These are phyloP conservation scores for Chondrostereum purpureum DNA, from an alignment of 1,284 basidiomycete species.

Conservation along the genomic window DNA sequence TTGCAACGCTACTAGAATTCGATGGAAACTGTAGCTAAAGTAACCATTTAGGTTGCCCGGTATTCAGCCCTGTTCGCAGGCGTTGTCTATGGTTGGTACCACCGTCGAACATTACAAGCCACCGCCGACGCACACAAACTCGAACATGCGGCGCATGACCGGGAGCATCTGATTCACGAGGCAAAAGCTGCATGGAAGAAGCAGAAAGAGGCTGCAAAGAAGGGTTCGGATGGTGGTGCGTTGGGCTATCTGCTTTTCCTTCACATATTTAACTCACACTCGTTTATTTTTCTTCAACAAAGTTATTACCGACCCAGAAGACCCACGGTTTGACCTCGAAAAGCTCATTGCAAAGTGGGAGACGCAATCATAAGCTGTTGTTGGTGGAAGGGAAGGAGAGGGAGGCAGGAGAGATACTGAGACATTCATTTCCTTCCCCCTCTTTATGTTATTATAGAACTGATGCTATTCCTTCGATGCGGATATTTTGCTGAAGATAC, in stretches of 20 bases:
- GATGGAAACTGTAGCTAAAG: conserved; percentile 7
- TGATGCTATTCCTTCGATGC: no score
- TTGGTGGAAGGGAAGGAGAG: background rate
- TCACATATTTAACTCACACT: conserved; percentile 18
- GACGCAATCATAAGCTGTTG: conserved; percentile 38
- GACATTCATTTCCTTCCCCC: no score
- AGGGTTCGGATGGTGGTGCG: conserved; percentile 47
- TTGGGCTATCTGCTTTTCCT: conserved; percentile 14
- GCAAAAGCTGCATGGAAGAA: conserved; percentile 89
- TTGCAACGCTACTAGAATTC: conserved; percentile 6
- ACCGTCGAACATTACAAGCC: conserved; percentile 86
- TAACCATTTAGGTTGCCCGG: conserved; percentile 80
- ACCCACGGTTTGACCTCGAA: conserved; percentile 95
- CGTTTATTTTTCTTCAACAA: conserved; percentile 17
- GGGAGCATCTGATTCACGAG: conserved; percentile 76
- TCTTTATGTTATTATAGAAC: no score
- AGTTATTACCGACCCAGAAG: conserved; percentile 91
- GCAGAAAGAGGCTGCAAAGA: conserved; percentile 52
- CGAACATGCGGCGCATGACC: conserved; percentile 62
- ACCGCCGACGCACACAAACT: conserved; percentile 69
- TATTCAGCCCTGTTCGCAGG: conserved; percentile 90
- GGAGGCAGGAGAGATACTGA: no score
- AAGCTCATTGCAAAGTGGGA: conserved; percentile 80
- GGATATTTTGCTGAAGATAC: no score
- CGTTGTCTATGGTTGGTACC: conserved; percentile 88